Base-by-base conservation (phyloP, 2,329 filamentous ascomycete species). In the Onygenales sp. region DNA sequence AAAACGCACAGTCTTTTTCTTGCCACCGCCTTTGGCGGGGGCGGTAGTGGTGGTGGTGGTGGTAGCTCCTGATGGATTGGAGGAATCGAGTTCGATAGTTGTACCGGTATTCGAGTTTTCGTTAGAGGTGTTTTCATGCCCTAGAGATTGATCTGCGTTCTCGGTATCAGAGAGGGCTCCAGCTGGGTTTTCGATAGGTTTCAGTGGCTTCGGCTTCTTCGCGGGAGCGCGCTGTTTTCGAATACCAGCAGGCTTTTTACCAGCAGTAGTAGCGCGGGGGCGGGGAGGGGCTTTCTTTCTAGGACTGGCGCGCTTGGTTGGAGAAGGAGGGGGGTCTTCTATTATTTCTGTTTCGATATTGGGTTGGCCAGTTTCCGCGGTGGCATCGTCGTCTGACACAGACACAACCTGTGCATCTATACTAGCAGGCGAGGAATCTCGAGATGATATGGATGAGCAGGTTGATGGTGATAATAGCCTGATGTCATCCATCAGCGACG, bases 1-100 rank as follows among this genome's bases (percentile, higher is more conserved):
- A 39, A 56, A 56, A 52, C 49, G 52, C 48, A 56, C 54, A 37
- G 33, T 42, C 42, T 52, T 54, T 42, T 54, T 52, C 34, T 50
- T 52, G 4, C 44, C 33, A 10, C 52, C 49, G 34, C 2, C 11
- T 11, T n/a, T n/a, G n/a, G 43, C 11, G 3, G 43, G 17, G 17
- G 11, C n/a, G 21, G 11, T 7, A 27, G 21, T 27, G 21, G 21
- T 5, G 21, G 21, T 27, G 1, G 21, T 27, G 21, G 21, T 27
- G 3, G 21, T 27, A 27, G 21, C 21, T 27, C 21, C 21, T 27
- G 21, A 27, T 27, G 21, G 21, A 27, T 27, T 4, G 21, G 21
- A 27, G 21, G 21, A 27, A 27, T 27, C 21, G 1, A 27, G 21
- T 27, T 27, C 21, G 21, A 27, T 27, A 27, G 21, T 27, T 27